phyloP scores from a whole-genome alignment of 2,329 filamentous ascomycete species.

The Colletotrichum costaricense region DNA sequence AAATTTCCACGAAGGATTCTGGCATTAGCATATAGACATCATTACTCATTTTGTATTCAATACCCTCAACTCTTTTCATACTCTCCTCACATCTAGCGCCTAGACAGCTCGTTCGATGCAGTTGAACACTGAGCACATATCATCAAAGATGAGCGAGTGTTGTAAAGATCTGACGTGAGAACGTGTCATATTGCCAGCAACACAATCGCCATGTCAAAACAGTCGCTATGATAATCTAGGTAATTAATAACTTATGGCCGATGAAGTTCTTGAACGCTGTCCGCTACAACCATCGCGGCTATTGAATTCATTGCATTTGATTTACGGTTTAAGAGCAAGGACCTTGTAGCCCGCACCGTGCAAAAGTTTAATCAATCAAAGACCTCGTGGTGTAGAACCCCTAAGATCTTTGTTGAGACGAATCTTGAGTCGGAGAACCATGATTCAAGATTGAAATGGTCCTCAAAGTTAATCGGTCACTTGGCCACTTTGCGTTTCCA shows the following conservation, averaged over 20 bases:
- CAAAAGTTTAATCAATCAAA: background rate
- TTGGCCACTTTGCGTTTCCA: background rate
- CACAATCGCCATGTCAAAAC: background rate
- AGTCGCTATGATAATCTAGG: background rate
- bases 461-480: background rate
- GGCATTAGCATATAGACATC: conserved; percentile 3
- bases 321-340: background rate
- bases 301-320: background rate
- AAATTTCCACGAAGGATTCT: background rate
- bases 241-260: no score
- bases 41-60: background rate
- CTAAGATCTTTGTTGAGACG: background rate
- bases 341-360: background rate
- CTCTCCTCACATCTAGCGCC: background rate
- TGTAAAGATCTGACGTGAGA: no score
- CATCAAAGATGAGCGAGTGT: no score
- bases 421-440: background rate
- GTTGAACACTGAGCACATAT: no score
- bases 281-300: background rate
- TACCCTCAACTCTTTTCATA: background rate
- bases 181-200: no score
- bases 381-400: background rate
- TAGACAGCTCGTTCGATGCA: no score
- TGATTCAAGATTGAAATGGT: background rate
- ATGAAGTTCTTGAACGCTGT: no score